Evolutionary conservation across 345 rosid genomes (phyloP).

Genomic region (Eutrema heterophyllum): DNA sequence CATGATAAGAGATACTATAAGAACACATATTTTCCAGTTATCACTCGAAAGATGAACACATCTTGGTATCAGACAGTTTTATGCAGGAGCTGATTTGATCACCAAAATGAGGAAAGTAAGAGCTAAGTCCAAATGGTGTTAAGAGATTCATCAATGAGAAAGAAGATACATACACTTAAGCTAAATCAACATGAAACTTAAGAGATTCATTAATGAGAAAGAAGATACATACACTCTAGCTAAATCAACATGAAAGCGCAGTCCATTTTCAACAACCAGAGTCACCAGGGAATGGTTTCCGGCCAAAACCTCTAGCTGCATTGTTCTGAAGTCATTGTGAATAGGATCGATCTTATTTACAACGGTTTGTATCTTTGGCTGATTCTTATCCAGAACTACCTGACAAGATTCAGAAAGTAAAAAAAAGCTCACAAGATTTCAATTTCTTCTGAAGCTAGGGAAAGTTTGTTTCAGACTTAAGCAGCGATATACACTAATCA

Average conservation of each 20-base stretch:
- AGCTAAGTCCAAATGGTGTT: not conserved
- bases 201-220: not conserved
- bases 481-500: conserved; percentile 21
- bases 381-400: conserved; percentile 88
- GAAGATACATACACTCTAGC: conserved; percentile 61
- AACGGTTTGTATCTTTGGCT: conserved; percentile 85
- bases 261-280: conserved; percentile 79
- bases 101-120: not conserved
- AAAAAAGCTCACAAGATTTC: not conserved
- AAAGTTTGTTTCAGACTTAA: not conserved
- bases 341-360: conserved; percentile 80
- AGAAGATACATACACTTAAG: conserved; percentile 56
- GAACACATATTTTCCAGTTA: not conserved
- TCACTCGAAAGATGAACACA: not conserved
- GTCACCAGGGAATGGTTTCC: conserved; percentile 92
- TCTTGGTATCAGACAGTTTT: not conserved
- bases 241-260: conserved; percentile 81
- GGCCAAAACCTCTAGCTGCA: conserved; percentile 93
- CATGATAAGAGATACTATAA: not conserved
- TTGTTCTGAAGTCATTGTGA: conserved; percentile 71
- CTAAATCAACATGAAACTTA: conserved; percentile 76
- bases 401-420: conserved; percentile 27
- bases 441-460: not conserved
- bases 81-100: not conserved
- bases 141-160: not conserved